phyloP scores from a whole-genome alignment of 495 filamentous ascomycete genomes.

The Penicillium egyptiacum region DNA sequence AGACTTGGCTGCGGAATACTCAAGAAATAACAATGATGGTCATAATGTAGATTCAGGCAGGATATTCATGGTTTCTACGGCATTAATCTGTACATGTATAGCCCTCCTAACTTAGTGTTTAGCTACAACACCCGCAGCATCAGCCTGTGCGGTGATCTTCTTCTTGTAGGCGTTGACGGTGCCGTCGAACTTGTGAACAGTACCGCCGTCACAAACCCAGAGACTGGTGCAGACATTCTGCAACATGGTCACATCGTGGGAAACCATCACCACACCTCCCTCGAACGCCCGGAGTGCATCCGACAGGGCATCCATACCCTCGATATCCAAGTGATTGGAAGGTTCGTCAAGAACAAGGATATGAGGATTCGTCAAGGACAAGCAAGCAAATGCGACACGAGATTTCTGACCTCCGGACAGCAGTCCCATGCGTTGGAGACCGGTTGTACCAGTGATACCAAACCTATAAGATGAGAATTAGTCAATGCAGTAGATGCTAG shows the following conservation, averaged over 20 bases:
- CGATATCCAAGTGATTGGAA: slow-evolving; percentile 97
- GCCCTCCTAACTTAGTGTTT: slow-evolving; percentile 32
- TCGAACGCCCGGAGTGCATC: slow-evolving; percentile 82
- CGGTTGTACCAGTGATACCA: slow-evolving; percentile 96
- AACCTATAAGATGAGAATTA: slow-evolving; percentile 50
- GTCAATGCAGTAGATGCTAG: slow-evolving; percentile 6
- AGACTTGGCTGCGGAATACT: neutral
- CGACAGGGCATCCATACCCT: slow-evolving; percentile 95
- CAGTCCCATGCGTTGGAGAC: slow-evolving; percentile 92
- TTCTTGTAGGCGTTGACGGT: slow-evolving; percentile 98
- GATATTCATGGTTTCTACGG: slow-evolving; percentile 5
- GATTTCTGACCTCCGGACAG: slow-evolving; percentile 98
- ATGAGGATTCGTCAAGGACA: slow-evolving; percentile 90
- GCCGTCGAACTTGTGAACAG: slow-evolving; percentile 93
- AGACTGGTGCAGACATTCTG: slow-evolving; percentile 91
- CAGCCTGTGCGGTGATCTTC: slow-evolving; percentile 87
- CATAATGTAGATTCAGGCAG: neutral
- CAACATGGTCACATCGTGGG: slow-evolving; percentile 98
- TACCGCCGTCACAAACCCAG: slow-evolving; percentile 96
- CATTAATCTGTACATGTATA: slow-evolving; percentile 10
- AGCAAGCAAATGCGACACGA: slow-evolving; percentile 92
- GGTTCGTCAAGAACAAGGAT: slow-evolving; percentile 98
- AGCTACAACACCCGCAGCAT: slow-evolving; percentile 73
- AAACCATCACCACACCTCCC: slow-evolving; percentile 97
- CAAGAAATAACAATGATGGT: neutral